A percentile compares a stretch with the other conserved stretches of the same genome.
Conservation (phyloP, 306 rosid species). For the Mimosa pudica region DNA sequence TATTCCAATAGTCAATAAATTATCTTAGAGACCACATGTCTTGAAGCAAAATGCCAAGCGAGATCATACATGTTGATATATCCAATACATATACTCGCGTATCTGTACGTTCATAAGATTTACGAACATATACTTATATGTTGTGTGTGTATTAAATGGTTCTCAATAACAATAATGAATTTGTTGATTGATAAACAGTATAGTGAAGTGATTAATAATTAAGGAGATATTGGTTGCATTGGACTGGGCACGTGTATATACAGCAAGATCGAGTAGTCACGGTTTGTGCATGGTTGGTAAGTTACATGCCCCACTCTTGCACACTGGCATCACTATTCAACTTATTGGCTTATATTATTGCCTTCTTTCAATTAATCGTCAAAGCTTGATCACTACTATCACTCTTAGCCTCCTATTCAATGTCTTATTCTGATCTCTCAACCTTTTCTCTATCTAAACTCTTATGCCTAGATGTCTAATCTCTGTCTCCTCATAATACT, state of each 20-base stretch:
- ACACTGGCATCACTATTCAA: neutral
- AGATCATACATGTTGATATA: neutral
- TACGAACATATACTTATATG: no score
- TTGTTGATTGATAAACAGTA: neutral
- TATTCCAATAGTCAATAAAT: neutral
- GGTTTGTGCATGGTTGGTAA: neutral
- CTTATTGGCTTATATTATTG: constrained; percentile 2
- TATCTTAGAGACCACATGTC: neutral
- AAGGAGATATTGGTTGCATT: neutral
- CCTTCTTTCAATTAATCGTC: neutral
- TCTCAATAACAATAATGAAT: neutral
- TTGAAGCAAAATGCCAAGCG: neutral
- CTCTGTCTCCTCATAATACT: neutral
- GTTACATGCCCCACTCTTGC: neutral
- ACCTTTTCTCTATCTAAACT: neutral
- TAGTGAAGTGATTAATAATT: neutral
- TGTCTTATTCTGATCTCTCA: neutral
- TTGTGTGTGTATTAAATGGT: neutral
- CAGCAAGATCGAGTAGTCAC: neutral
- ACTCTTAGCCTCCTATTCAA: neutral
- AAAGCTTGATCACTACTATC: neutral
- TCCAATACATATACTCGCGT: no score
- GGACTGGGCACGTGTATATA: neutral
- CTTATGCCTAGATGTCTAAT: neutral
- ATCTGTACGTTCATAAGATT: no score